These are phyloP conservation scores for Lichtheimia ramosa DNA, from an alignment of 371 early-diverging fungal species.

Conservation along the genomic window DNA sequence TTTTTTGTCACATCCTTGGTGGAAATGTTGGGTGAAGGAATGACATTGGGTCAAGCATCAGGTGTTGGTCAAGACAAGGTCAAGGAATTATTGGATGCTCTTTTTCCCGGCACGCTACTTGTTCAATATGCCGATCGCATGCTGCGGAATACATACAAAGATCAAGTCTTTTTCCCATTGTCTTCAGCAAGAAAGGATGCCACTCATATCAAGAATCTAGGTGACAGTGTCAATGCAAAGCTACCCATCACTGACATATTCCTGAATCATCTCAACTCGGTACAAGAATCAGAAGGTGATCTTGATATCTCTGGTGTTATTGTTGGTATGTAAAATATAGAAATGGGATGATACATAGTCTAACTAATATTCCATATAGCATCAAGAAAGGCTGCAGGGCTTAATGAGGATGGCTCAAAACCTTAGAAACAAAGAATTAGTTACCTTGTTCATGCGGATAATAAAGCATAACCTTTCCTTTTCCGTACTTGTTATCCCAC, in stretches of 20 bases:
- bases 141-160: conserved; percentile 29
- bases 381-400: conserved; percentile 1
- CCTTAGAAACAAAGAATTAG: not conserved
- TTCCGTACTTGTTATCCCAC: too few species aligned
- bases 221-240: conserved; percentile 17
- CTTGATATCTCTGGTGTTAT: conserved; percentile 38
- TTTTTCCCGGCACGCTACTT: conserved; percentile 50
- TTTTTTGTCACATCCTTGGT: conserved; percentile 58
- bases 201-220: conserved; percentile 35
- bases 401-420: not conserved
- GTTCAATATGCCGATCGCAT: conserved; percentile 37
- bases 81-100: conserved; percentile 51
- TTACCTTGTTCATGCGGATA: too few species aligned
- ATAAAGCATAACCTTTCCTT: too few species aligned
- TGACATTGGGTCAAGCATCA: conserved; percentile 65
- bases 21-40: conserved; percentile 67
- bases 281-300: conserved; percentile 26
- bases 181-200: conserved; percentile 37
- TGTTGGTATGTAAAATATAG: conserved; percentile 27
- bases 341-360: not conserved
- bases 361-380: not conserved
- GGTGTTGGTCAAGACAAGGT: conserved; percentile 58
- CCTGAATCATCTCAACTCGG: conserved; percentile 22
- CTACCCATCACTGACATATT: conserved; percentile 31
- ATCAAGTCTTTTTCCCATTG: conserved; percentile 32